phyloP scores from a whole-genome alignment of 768 basidiomycete species.

The Xerocomellus dryophilus region DNA sequence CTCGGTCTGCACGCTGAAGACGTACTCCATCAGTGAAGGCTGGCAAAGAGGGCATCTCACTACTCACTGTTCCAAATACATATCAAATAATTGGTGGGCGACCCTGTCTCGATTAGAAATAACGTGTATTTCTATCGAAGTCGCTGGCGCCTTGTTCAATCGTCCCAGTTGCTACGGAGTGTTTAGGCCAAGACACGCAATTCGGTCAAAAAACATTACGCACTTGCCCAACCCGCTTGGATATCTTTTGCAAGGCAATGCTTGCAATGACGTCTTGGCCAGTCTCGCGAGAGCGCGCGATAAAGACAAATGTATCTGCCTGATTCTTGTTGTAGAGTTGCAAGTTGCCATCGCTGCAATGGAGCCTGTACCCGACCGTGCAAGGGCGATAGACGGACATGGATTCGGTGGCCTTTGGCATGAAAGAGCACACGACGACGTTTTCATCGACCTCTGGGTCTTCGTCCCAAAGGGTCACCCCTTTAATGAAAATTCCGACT shows the following conservation, averaged over 20 bases:
- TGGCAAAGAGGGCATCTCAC: constrained; percentile 31
- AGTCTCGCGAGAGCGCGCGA: constrained; percentile 45
- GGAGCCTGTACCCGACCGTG: constrained; percentile 51
- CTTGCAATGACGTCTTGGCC: constrained; percentile 51
- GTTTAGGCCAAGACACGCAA: not conserved
- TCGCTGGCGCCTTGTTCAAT: constrained; percentile 49
- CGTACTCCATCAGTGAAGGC: not conserved
- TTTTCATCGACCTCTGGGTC: constrained; percentile 57
- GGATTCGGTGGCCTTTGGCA: constrained; percentile 48
- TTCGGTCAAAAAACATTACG: constrained; percentile 1
- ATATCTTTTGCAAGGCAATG: constrained; percentile 63
- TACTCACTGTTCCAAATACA: constrained; percentile 68
- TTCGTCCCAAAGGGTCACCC: constrained; percentile 55
- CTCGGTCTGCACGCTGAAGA: constrained; percentile 45
- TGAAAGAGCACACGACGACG: constrained; percentile 61
- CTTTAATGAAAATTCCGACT: constrained; percentile 61
- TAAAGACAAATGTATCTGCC: constrained; percentile 56
- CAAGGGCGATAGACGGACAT: constrained; percentile 51
- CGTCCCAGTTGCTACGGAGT: constrained; percentile 55
- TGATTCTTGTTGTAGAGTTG: constrained; percentile 56
- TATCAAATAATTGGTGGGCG: constrained; percentile 64
- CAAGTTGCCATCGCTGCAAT: constrained; percentile 52
- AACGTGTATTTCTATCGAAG: constrained; percentile 61
- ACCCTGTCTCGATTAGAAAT: constrained; percentile 66
- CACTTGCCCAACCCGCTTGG: constrained; percentile 49